These are phyloP conservation scores for Erodium texanum DNA, from an alignment of 441 rosid genomes.

Conservation along the genomic window DNA sequence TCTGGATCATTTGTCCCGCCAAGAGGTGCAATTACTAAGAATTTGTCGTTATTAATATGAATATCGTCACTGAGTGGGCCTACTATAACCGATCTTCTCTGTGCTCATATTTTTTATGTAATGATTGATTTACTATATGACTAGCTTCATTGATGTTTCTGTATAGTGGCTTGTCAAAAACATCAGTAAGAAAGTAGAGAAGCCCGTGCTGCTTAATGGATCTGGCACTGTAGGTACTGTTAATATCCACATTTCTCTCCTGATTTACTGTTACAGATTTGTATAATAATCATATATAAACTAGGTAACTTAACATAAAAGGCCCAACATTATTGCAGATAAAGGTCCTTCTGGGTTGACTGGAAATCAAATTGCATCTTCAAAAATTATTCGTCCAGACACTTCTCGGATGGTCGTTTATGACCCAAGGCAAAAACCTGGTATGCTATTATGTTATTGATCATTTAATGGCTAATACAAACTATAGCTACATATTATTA, in stretches of 20 bases:
- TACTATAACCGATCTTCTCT: no score
- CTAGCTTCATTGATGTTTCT: conserved; percentile 15
- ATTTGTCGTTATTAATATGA: background rate
- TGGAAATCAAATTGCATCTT: conserved; percentile 38
- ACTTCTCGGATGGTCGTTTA: conserved; percentile 61
- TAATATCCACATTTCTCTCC: conserved; percentile 7
- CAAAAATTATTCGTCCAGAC: conserved; percentile 55
- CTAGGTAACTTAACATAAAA: conserved; percentile 6
- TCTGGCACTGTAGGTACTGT: conserved; percentile 40
- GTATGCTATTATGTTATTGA: conserved; percentile 23
- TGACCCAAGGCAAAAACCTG: conserved; percentile 69
- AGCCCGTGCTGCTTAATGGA: conserved; percentile 42
- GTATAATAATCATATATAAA: conserved; percentile 9
- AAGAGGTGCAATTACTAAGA: conserved; percentile 55
- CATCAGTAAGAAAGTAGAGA: conserved; percentile 64
- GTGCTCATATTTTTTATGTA: no score
- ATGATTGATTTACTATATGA: no score
- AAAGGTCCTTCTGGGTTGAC: conserved; percentile 29
- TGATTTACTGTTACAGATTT: background rate
- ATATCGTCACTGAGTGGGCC: background rate
- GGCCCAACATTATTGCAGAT: conserved; percentile 23
- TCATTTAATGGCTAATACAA: background rate
- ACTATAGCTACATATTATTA: background rate
- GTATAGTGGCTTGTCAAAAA: conserved; percentile 72
- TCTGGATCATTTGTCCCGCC: conserved; percentile 76